Conservation (phyloP, 257 asterid genomes). For the Anisodus acutangulus region DNA sequence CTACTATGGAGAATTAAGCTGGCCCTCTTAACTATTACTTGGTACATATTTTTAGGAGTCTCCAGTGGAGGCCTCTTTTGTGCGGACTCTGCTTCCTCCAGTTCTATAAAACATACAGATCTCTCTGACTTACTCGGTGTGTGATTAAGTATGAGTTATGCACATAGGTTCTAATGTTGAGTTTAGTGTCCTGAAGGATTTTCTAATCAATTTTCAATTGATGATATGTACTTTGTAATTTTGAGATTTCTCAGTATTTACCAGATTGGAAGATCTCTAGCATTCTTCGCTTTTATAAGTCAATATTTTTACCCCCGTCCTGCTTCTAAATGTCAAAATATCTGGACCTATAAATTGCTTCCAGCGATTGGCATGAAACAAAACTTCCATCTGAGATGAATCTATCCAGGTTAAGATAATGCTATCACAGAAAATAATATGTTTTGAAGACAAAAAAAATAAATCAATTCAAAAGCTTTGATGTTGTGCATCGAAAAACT, state of each 20-base stretch:
- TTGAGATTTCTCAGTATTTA: neutral
- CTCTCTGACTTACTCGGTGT: neutral
- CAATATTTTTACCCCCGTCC: neutral
- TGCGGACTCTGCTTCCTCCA: neutral
- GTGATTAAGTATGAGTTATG: neutral
- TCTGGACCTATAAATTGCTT: neutral
- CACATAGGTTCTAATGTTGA: neutral
- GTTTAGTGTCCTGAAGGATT: neutral
- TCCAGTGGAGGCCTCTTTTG: neutral
- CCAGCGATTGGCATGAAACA: neutral
- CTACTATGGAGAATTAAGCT: neutral
- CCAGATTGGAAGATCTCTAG: neutral
- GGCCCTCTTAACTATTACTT: neutral
- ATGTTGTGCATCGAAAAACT: neutral
- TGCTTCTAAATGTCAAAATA: neutral
- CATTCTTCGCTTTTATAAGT: neutral
- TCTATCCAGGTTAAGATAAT: neutral
- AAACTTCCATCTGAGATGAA: neutral
- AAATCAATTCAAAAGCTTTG: too few relatives aligned
- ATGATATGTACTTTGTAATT: neutral
- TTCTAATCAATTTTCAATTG: neutral
- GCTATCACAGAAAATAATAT: neutral
- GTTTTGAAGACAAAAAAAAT: neutral
- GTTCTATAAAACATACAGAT: neutral
- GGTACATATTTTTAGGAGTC: neutral